Evolutionary conservation across 2,329 filamentous ascomycete genomes (phyloP).

Genomic region (Chrysoporthe puriensis): DNA sequence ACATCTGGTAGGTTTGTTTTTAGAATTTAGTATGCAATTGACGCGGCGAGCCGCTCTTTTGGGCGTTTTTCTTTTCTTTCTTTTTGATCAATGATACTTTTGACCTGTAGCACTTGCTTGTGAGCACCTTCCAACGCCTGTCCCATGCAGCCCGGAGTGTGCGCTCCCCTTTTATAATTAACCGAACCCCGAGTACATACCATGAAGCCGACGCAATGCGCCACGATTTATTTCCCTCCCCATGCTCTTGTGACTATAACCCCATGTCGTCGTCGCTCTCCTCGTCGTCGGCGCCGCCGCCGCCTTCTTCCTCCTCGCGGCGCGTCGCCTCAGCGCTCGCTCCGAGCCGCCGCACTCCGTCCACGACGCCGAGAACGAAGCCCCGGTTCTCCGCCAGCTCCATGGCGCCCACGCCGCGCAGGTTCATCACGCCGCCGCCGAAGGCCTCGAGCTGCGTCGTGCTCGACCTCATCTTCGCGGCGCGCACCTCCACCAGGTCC

Average conservation of each 20-base stretch:
- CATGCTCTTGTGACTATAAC: constrained; percentile 29
- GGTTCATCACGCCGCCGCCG: constrained; percentile 69
- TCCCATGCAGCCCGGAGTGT: constrained; percentile 23
- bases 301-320: constrained; percentile 72
- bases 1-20: not conserved
- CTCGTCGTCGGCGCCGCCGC: constrained; percentile 65
- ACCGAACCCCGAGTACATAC: constrained; percentile 13
- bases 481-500: constrained; percentile 83
- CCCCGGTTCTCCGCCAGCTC: constrained; percentile 86
- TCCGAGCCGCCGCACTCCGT: constrained; percentile 83
- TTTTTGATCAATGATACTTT: not conserved
- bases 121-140: constrained; percentile 23
- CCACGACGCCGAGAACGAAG: constrained; percentile 84
- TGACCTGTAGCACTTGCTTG: not conserved
- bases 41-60: not conserved
- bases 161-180: not conserved
- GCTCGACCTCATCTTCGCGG: constrained; percentile 83
- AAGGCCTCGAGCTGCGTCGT: constrained; percentile 72
- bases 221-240: not conserved
- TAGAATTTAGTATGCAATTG: not conserved
- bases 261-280: constrained; percentile 58
- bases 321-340: constrained; percentile 77
- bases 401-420: constrained; percentile 84
- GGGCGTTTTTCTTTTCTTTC: not conserved
- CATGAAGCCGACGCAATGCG: constrained; percentile 16